Base-by-base conservation (phyloP, 2,329 filamentous ascomycete genomes). In the Talaromyces sp. region DNA sequence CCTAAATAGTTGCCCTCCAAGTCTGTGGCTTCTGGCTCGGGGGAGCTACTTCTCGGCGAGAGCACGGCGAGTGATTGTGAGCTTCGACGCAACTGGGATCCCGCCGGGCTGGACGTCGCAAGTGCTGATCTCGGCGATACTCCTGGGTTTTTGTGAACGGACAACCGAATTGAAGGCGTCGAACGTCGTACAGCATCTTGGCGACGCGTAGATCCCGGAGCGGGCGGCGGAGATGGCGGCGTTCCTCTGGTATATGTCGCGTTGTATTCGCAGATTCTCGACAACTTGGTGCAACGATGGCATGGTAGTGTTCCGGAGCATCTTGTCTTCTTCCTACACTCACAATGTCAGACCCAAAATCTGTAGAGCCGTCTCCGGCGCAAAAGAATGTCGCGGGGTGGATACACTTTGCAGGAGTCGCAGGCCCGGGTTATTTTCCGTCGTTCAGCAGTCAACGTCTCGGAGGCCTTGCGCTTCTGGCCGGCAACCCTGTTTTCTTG, bases 1-100 rank as follows among this genome's bases (percentile, higher is more conserved):
- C 85, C 84, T n/a, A 85, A 77, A 67, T 84, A 84, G 60, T 87
- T 83, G 1, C 83, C 84, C 67, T 84, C 81, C 11, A 84, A 80
- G 66, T 85, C 83, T 1, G 82, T 80, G 22, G 79, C 77, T 5
- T 76, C 78, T 3, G 78, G 77, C 58, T 80, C 82, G 1, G 80
- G 83, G 1, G 82, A 85, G 50, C 72, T 73, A 14, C 73, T 66
- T 41, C 59, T 73, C 31, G 69, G 64, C 1, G 72, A 74, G 11
- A 68, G 52, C 35, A 67, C 67, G 22, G 68, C 68, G 3, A 66
- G 56, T 19, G n/a, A 22, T 45, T 62, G 61, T 7, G 19, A 65
- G 58, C 35, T 47, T 37, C n/a, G 43, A 45, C 33, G 47, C 9
- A 52, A 22, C 13, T 41, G 54, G 47, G 60, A 48, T 27, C 14